Evolutionary conservation across 2,329 filamentous ascomycete species (phyloP).

Genomic region (Phialocephala sp.): DNA sequence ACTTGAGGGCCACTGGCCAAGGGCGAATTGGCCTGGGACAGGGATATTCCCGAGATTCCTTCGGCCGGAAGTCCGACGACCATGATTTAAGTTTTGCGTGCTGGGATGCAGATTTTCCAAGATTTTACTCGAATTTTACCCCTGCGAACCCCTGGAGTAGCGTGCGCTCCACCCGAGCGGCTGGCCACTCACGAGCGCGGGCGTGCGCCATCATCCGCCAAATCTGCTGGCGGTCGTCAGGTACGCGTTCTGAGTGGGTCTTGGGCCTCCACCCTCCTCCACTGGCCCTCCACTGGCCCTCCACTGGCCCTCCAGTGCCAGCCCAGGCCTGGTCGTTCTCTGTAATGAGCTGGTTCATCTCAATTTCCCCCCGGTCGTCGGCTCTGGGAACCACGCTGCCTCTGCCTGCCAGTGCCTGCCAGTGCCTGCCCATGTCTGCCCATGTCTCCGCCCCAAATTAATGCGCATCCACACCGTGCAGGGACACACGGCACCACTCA

Average conservation of each 20-base stretch:
- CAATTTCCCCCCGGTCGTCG: conserved; percentile 36
- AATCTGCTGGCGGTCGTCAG: conserved; percentile 25
- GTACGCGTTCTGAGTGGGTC: conserved; percentile 37
- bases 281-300: background rate
- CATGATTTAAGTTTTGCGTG: background rate
- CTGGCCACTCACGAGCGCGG: conserved; percentile 25
- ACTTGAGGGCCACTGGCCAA: too few relatives aligned
- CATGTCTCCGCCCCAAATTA: conserved; percentile 32
- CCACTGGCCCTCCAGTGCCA: conserved; percentile 5
- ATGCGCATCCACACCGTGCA: conserved; percentile 10
- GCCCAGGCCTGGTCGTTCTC: background rate
- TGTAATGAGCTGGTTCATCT: conserved; percentile 36
- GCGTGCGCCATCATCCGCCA: background rate
- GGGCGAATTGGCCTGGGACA: background rate
- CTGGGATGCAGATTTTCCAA: background rate
- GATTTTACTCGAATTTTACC: background rate
- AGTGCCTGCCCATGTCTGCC: too few relatives aligned
- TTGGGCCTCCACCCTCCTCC: background rate
- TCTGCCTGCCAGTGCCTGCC: conserved; percentile 14
- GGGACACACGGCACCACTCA: conserved; percentile 12
- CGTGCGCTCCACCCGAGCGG: conserved; percentile 6
- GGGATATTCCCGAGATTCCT: background rate
- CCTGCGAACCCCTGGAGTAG: conserved; percentile 23
- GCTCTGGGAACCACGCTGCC: conserved; percentile 20
- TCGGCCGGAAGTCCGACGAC: conserved; percentile 10